Evolutionary conservation across 2,329 filamentous ascomycete genomes (phyloP), one percentile per base, ranked within the genome.

Genomic region (Aspergillus piperis): DNA sequence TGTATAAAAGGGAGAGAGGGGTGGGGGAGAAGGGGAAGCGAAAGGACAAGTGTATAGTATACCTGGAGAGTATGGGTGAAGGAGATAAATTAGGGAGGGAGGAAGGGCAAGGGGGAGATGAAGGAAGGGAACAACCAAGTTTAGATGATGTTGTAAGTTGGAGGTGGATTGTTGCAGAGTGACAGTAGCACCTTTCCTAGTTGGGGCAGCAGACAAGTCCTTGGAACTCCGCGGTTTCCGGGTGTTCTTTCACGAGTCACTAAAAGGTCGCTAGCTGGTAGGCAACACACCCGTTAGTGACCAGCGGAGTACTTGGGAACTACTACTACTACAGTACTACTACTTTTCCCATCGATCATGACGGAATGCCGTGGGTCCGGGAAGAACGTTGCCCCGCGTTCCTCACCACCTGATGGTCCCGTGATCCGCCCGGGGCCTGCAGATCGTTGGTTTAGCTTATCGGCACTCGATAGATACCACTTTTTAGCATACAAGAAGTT

Each of bases 311-410:
- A 25, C 44, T 27, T 25, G 7, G 21, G 11, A 23, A 13, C 30
- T 50, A 17, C 17, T 23, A 17, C 17, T 23, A 15, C 13, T 15
- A 48, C 23, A 49, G 47, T 25, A 49, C 47, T 25, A n/a, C 23
- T 49, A 30, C 27, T 30, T 30, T 30, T 27, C 25, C 27, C 47
- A 50, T 32, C 47, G 25, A 30, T 27, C 44, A 59, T 59, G 57
- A 59, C 57, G 51, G 52, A 42, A 54, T 44, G 13, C 19, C 10
- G 25, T 49, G 49, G 56, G 56, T 42, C 52, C 54, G 30, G 56
- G 56, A 57, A 52, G 48, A 58, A 58, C 49, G 47, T 58, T 58
- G 56, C 48, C 56, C 55, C 56, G 54, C 54, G n/a, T 19, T 36
- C 38, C 23, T 53, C 47, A 50, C 27, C 47, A 17, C 32, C 32